A percentile compares a stretch with the other conserved stretches of the same genome.
These are phyloP conservation scores for Amylostereum areolatum DNA, from an alignment of 1,284 basidiomycete genomes.

Conservation along the genomic window DNA sequence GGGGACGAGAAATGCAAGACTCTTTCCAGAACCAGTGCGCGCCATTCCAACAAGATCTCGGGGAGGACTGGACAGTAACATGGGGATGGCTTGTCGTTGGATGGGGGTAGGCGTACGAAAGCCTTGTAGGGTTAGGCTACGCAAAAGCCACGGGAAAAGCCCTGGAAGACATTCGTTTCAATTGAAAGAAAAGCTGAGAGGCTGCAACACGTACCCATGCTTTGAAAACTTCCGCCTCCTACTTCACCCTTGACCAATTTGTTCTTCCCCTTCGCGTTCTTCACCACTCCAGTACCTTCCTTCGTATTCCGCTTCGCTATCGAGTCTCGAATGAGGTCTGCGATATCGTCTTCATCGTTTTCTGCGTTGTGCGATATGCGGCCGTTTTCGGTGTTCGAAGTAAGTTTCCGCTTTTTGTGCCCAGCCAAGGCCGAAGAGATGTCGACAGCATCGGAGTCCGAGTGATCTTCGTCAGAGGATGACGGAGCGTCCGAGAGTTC, in stretches of 20 bases:
- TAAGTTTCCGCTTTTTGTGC: slow-evolving; percentile 22
- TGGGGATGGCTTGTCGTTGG: slow-evolving; percentile 86
- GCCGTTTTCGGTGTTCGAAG: slow-evolving; percentile 7
- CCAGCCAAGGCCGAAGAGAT: slow-evolving; percentile 38
- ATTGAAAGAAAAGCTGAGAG: slow-evolving; percentile 2
- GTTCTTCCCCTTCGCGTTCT: slow-evolving; percentile 62
- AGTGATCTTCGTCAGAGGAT: slow-evolving; percentile 3
- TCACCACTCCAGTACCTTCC: slow-evolving; percentile 62
- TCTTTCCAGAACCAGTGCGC: slow-evolving; percentile 96
- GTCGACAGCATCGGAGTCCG: slow-evolving; percentile 36
- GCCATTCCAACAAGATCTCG: slow-evolving; percentile 98
- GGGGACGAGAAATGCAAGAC: slow-evolving; percentile 93
- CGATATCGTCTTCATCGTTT: slow-evolving; percentile 48
- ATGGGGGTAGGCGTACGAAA: slow-evolving; percentile 97
- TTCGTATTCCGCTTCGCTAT: slow-evolving; percentile 65
- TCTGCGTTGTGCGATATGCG: slow-evolving; percentile 16
- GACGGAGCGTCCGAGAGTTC: slow-evolving; percentile 1
- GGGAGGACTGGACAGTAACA: slow-evolving; percentile 80
- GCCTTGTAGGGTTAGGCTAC: slow-evolving; percentile 87
- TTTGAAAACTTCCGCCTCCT: slow-evolving; percentile 82
- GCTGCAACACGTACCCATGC: slow-evolving; percentile 61
- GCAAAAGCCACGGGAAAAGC: slow-evolving; percentile 77
- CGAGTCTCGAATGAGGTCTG: slow-evolving; percentile 55
- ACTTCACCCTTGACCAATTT: slow-evolving; percentile 66
- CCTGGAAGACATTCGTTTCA: slow-evolving; percentile 38